Evolutionary conservation across 345 rosid genomes (phyloP).

Genomic region (Bruguiera sexangula): DNA sequence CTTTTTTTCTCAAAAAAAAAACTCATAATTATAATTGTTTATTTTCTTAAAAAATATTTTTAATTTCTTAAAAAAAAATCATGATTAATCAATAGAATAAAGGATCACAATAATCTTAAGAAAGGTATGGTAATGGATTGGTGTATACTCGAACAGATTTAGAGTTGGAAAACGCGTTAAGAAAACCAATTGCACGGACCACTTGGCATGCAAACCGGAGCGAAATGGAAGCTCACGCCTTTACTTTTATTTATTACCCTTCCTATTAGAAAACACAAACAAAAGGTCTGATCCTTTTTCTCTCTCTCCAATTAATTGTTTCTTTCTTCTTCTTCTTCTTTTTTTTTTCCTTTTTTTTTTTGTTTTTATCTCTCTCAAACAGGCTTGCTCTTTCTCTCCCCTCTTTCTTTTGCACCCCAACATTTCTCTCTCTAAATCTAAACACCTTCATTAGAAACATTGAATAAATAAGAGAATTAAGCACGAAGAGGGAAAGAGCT

Average conservation of each 20-base stretch:
- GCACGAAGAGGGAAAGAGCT: neutral
- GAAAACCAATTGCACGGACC: slow-evolving; percentile 9
- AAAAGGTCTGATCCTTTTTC: neutral
- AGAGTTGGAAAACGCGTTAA: slow-evolving; percentile 19
- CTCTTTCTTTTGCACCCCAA: too few species aligned
- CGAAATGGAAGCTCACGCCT: slow-evolving; percentile 44
- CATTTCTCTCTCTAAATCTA: too few species aligned
- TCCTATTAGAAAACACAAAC: neutral
- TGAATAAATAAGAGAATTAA: neutral
- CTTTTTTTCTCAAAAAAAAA: too few species aligned
- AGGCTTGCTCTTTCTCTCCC: neutral
- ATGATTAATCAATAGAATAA: too few species aligned
- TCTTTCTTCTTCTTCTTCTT: neutral
- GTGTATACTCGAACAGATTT: neutral
- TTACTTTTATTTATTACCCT: neutral
- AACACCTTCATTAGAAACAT: too few species aligned
- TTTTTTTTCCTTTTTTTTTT: neutral
- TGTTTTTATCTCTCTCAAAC: too few species aligned
- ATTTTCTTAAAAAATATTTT: too few species aligned
- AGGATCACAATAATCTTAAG: too few species aligned
- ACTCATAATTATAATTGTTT: too few species aligned
- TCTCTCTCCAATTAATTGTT: neutral
- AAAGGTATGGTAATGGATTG: too few species aligned
- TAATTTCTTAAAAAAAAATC: too few species aligned
- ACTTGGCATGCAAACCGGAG: slow-evolving; percentile 33